Conservation (phyloP, 2,329 filamentous ascomycete genomes). For the Sphaerulina vaccinii region DNA sequence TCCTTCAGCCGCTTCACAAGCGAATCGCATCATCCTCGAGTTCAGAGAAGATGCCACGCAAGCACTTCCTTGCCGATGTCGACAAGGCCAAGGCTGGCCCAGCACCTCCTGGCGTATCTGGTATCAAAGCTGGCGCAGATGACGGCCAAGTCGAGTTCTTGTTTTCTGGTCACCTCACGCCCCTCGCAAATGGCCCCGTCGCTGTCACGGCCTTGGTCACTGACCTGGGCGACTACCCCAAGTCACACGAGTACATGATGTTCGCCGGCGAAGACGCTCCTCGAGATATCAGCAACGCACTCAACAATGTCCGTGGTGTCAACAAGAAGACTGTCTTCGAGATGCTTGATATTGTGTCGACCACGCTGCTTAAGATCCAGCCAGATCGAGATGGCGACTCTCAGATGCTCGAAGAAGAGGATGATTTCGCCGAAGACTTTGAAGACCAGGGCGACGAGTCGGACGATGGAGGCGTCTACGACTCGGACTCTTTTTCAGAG, state of each 20-base stretch:
- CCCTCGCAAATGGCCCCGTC: conserved; percentile 29
- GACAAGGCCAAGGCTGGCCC: conserved; percentile 41
- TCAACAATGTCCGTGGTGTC: conserved; percentile 49
- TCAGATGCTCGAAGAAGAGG: conserved; percentile 41
- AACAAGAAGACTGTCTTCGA: conserved; percentile 50
- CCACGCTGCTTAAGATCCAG: conserved; percentile 36
- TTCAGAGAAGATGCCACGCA: conserved; percentile 61
- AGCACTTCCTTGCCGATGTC: conserved; percentile 64
- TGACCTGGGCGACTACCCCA: conserved; percentile 63
- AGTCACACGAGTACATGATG: conserved; percentile 56
- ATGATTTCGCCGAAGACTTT: conserved; percentile 42
- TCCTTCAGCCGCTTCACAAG: background rate
- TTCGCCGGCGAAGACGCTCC: conserved; percentile 53
- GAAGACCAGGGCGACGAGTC: conserved; percentile 38
- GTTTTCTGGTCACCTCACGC: conserved; percentile 38
- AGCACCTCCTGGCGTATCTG: conserved; percentile 50
- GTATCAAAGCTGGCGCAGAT: conserved; percentile 62
- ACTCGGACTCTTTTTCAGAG: conserved; percentile 13
- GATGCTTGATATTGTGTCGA: conserved; percentile 50
- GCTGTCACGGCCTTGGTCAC: conserved; percentile 41
- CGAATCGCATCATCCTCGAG: no score
- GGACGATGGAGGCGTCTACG: conserved; percentile 31
- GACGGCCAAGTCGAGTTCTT: conserved; percentile 70
- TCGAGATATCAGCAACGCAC: conserved; percentile 40
- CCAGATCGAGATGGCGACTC: conserved; percentile 44